Evolutionary conservation across 257 asterid species (phyloP), one percentile per base, ranked within the genome.

Genomic region (Ballota nigra): DNA sequence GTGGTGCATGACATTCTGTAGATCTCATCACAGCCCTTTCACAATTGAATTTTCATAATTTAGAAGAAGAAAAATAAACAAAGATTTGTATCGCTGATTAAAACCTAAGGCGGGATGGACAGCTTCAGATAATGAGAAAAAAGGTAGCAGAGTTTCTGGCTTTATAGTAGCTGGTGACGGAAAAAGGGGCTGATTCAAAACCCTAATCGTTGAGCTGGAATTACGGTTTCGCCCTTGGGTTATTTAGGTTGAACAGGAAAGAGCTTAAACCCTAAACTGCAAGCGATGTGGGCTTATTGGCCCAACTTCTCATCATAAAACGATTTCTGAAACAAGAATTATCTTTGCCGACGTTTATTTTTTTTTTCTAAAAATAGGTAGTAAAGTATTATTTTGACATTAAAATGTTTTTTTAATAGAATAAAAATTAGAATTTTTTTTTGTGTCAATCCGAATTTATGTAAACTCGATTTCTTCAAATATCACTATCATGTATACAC

Each of bases 1-100:
- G 87, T 83, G 85, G 87, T 83, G 85, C 85, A 80, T 78, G 87
- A 83, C 85, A 18, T 63, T 80, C 82, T 69, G 71, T 34, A 71
- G 33, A 23, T 80, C 31, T 77, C 85, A 76, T 83, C 87, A 78
- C 62, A 2, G 83, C 85, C 83, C 68, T 5, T 53, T 53, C 29
- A n/a, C 6, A 16, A 23, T n/a, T 31, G 18, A n/a, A 19, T 19
- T 1, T 3, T 43, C 13, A 47, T 9, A 8, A 52, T n/a, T 47
- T 16, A n/a, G 0, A 5, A 16, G 6, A 47, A 5, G 3, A n/a
- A 47, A n/a, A 47, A 47, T 6, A n/a, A 5, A n/a, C 55, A 2
- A 0, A 0, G 51, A 13, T 15, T 0, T 43, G 18, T n/a, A 43
- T 13, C 18, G 52, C 19, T 3, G 52, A 43, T 43, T 43, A 43